Evolutionary conservation across 352 stramenopile genomes (phyloP).

Genomic region (Phytopythium cucurbitacearum): DNA sequence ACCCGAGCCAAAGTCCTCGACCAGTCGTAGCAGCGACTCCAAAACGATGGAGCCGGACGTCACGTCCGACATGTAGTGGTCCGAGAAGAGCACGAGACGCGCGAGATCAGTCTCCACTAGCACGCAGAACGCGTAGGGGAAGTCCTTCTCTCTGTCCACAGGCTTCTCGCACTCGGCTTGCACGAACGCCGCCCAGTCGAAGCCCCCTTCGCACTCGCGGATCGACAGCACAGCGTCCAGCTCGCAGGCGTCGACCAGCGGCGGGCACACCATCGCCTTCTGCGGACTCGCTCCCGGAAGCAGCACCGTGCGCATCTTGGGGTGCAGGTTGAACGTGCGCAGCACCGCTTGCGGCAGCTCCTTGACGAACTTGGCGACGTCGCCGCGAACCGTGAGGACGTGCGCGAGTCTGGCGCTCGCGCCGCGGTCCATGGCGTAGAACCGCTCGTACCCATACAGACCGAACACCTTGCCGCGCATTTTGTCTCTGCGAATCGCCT

Average conservation of each 20-base stretch:
- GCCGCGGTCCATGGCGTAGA: constrained; percentile 52
- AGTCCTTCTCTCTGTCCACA: constrained; percentile 36
- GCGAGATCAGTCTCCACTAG: constrained; percentile 40
- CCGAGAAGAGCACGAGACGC: constrained; percentile 40
- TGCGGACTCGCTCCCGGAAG: constrained; percentile 34
- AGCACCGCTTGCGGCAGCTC: constrained; percentile 38
- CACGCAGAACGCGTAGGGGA: constrained; percentile 42
- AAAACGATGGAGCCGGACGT: constrained; percentile 41
- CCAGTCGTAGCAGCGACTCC: constrained; percentile 15
- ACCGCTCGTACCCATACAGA: constrained; percentile 65
- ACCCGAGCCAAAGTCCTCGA: neutral
- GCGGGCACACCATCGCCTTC: constrained; percentile 48
- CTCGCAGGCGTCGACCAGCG: constrained; percentile 34
- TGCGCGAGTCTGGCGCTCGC: constrained; percentile 45
- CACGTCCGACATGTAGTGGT: constrained; percentile 63
- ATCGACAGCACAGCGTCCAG: constrained; percentile 30
- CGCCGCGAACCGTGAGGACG: constrained; percentile 41
- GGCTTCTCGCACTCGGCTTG: constrained; percentile 37
- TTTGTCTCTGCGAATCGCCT: no score
- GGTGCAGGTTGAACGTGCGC: constrained; percentile 53
- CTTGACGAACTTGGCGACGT: constrained; percentile 26
- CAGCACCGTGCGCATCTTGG: constrained; percentile 45
- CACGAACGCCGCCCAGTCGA: constrained; percentile 39
- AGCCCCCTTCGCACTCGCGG: constrained; percentile 17
- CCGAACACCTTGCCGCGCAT: constrained; percentile 26